Percentiles rank a stretch among this genome's conserved stretches.
Conservation (phyloP, 768 basidiomycete genomes). For the Mycena polygramma region DNA sequence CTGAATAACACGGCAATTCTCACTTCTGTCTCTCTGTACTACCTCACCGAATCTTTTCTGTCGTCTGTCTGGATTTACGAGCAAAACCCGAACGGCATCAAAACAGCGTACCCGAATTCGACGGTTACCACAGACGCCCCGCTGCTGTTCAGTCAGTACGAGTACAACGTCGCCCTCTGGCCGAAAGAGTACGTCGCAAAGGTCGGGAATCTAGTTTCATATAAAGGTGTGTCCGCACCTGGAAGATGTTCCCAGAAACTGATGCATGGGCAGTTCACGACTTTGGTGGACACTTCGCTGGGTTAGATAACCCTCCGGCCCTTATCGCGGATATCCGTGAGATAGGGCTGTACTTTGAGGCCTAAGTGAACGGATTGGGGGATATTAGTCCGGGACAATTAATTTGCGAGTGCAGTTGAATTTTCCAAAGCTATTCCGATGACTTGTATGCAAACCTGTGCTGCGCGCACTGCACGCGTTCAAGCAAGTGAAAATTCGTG, state of each 20-base stretch:
- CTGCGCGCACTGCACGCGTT: too few species aligned
- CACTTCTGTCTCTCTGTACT: slow-evolving; percentile 41
- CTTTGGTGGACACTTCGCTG: slow-evolving; percentile 28
- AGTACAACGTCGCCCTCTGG: slow-evolving; percentile 15
- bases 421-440: too few species aligned
- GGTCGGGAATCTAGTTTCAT: slow-evolving; percentile 15
- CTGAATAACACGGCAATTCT: slow-evolving; percentile 31
- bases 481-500: too few species aligned
- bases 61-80: slow-evolving; percentile 39
- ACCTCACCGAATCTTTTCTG: slow-evolving; percentile 37
- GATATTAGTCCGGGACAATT: too few species aligned
- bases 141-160: slow-evolving; percentile 10
- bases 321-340: slow-evolving; percentile 29
- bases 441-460: too few species aligned
- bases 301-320: slow-evolving; percentile 28
- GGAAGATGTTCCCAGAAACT: background rate
- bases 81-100: slow-evolving; percentile 6
- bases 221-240: slow-evolving; percentile 10
- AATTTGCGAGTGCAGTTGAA: too few species aligned
- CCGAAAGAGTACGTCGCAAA: slow-evolving; percentile 19
- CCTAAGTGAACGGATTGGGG: background rate
- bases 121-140: slow-evolving; percentile 18
- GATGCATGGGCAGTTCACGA: slow-evolving; percentile 13
- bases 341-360: slow-evolving; percentile 6
- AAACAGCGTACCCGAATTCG: background rate